Evolutionary conservation across 2,329 filamentous ascomycete genomes (phyloP).

Genomic region (Chrysoporthe puriensis): DNA sequence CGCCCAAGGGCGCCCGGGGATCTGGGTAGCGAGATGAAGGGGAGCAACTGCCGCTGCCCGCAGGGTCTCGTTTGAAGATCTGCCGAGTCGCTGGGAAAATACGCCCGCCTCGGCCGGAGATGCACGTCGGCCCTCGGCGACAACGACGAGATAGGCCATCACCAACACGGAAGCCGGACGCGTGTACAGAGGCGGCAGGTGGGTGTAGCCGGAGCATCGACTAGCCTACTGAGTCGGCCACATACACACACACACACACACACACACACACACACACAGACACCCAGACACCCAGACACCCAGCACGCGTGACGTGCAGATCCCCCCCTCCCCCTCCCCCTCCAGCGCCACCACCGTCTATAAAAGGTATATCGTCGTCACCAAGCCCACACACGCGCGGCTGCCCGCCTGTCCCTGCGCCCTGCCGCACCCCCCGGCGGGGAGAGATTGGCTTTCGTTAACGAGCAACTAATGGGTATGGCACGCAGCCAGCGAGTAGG

Average conservation of each 20-base stretch:
- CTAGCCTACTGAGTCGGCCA: too few relatives aligned
- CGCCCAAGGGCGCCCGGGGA: too few relatives aligned
- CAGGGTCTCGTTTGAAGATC: not conserved
- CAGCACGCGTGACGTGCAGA: not conserved
- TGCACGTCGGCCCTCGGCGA: slow-evolving; percentile 7
- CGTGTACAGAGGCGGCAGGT: slow-evolving; percentile 7
- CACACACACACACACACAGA: too few relatives aligned
- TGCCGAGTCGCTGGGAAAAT: not conserved
- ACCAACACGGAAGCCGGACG: not conserved
- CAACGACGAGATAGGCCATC: not conserved
- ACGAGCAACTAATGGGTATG: too few relatives aligned
- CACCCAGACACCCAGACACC: too few relatives aligned
- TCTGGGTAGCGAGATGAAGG: slow-evolving; percentile 2
- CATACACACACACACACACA: too few relatives aligned
- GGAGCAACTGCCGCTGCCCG: slow-evolving; percentile 1
- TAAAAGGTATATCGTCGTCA: slow-evolving; percentile 6
- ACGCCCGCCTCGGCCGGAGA: slow-evolving; percentile 1
- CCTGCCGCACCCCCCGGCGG: not conserved
- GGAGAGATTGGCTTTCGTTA: too few relatives aligned
- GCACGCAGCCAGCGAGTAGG: too few relatives aligned
- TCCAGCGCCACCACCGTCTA: not conserved
- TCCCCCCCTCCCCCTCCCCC: not conserved
- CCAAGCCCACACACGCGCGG: not conserved
- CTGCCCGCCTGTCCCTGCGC: not conserved
- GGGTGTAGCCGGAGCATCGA: not conserved